Percentiles rank a stretch among this genome's conserved stretches.
phyloP scores from a whole-genome alignment of 2,329 filamentous ascomycete genomes.

The Sclerotiophoma versabilis region DNA sequence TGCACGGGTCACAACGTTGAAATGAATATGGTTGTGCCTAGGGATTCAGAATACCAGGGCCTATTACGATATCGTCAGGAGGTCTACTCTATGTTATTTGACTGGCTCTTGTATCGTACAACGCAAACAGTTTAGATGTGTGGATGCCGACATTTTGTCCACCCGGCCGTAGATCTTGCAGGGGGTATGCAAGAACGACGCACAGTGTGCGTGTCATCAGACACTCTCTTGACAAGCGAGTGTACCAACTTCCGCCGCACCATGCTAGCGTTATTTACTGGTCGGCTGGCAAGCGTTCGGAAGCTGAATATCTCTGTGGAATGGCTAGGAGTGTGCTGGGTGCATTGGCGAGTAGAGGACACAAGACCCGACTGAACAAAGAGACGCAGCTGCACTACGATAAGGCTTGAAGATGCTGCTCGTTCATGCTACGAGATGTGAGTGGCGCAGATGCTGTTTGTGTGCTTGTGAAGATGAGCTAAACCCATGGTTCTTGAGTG shows the following conservation, averaged over 20 bases:
- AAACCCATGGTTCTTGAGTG: not conserved
- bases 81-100: not conserved
- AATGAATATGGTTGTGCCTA: not conserved
- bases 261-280: conserved; percentile 10
- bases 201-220: conserved; percentile 24
- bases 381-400: not conserved
- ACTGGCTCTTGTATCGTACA: conserved; percentile 19
- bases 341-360: not conserved
- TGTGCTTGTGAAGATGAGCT: not conserved
- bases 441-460: not conserved
- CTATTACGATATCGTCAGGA: not conserved
- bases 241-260: conserved; percentile 18
- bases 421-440: conserved; percentile 7
- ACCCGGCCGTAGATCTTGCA: not conserved
- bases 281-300: not conserved
- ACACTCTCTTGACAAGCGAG: conserved; percentile 14
- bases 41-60: not conserved
- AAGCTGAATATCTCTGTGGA: not conserved
- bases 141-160: not conserved
- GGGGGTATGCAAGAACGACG: not conserved
- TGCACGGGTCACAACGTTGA: no score
- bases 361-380: not conserved
- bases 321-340: not conserved
- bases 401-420: conserved; percentile 2
- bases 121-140: conserved; percentile 9